Base-by-base conservation (phyloP, 495 filamentous ascomycete genomes). In the Cladorrhinum samala region DNA sequence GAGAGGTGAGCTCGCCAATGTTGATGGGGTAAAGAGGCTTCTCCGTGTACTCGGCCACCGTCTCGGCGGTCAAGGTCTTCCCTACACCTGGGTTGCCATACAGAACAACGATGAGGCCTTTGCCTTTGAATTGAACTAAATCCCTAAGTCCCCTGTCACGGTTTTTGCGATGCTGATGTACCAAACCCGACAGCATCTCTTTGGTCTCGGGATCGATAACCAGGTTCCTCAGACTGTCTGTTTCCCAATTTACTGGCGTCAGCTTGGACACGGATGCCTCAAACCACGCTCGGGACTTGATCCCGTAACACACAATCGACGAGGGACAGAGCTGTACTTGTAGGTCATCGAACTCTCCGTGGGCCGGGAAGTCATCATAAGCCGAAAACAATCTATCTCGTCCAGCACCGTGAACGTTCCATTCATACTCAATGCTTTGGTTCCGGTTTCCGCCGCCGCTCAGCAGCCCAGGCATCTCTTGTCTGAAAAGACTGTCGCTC, bases 361-460 rank as follows among this genome's bases (percentile, higher is more conserved):
- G 9, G 7, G 24, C 21, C 2, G 11, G 14, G 27, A 49, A 49
- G 46, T 49, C 46, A 20, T 49, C 46, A 19, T 30, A 49, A 17
- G 16, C 30, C 5, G 30, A 21, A 30, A 36, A 20, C 2, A 9
- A 20, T 7, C 17, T 20, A 18, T 30, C 37, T 2, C 27, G 11
- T 16, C 46, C 46, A 2, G 46, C 46, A n/a, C 46, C 46, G 25
- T 49, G 37, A 11, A 49, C 46, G 3, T 21, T 21, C 13, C 37
- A 49, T 25, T 49, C 46, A 19, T 49, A 49, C 46, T 49, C 46
- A 25, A 49, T 38, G 2, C 1, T 49, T 30, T 49, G 46, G 24
- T 49, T 33, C 6, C 27, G 5, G 27, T 33, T 25, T 20, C n/a
- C 33, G 8, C 14, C 33, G 23, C 44, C 44, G 5, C 44, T 25